phyloP scores from a whole-genome alignment of 2,329 filamentous ascomycete species.

The Calcarisporium arbuscula region DNA sequence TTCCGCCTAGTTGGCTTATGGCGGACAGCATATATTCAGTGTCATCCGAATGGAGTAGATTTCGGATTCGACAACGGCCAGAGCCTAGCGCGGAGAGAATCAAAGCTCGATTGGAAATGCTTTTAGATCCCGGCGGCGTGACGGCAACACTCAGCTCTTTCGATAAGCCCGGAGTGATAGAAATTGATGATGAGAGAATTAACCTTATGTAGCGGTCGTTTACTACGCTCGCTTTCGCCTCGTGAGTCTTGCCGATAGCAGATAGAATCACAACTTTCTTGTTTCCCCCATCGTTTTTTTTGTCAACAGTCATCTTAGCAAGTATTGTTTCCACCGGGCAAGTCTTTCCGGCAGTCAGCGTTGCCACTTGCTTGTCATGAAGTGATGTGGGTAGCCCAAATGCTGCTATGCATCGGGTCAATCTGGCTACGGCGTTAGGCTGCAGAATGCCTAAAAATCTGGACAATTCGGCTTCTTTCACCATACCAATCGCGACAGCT shows the following conservation, averaged over 20 bases:
- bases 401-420: slow-evolving; percentile 90
- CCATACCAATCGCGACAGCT: slow-evolving; percentile 95
- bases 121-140: slow-evolving; percentile 91
- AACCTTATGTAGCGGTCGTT: slow-evolving; percentile 77
- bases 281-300: slow-evolving; percentile 92
- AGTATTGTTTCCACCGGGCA: slow-evolving; percentile 83
- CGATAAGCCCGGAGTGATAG: slow-evolving; percentile 67
- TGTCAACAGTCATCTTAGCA: slow-evolving; percentile 94
- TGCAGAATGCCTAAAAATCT: slow-evolving; percentile 81
- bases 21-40: slow-evolving; percentile 96
- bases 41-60: slow-evolving; percentile 92
- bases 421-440: slow-evolving; percentile 78
- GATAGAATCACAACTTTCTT: slow-evolving; percentile 95
- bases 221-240: slow-evolving; percentile 85
- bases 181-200: slow-evolving; percentile 72
- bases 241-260: slow-evolving; percentile 80
- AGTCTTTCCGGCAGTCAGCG: slow-evolving; percentile 75
- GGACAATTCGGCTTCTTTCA: slow-evolving; percentile 91
- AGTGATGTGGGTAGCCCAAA: slow-evolving; percentile 85
- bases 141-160: slow-evolving; percentile 63
- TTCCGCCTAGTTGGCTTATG: slow-evolving; percentile 76
- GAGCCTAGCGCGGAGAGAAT: slow-evolving; percentile 87
- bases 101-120: slow-evolving; percentile 91
- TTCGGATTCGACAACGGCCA: slow-evolving; percentile 82
- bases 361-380: slow-evolving; percentile 74